Percentiles rank a stretch among this genome's conserved stretches.
phyloP scores from a whole-genome alignment of 495 filamentous ascomycete species.

The Penicillium alfredii region DNA sequence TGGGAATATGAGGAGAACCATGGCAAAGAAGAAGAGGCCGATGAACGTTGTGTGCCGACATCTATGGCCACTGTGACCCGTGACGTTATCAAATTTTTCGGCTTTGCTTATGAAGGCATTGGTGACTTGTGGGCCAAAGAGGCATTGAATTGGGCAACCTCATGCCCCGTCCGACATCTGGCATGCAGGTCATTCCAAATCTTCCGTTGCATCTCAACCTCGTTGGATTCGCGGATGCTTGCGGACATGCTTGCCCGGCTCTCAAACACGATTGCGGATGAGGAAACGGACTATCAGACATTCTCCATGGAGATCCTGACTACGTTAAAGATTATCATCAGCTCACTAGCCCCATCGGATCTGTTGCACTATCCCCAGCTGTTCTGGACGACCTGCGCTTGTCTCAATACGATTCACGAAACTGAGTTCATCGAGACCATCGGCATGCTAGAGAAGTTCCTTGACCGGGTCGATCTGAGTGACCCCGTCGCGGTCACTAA shows the following conservation, averaged over 20 bases:
- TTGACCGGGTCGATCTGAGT: slow-evolving; percentile 76
- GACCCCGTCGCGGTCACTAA: slow-evolving; percentile 59
- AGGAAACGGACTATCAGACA: slow-evolving; percentile 83
- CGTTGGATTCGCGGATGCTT: slow-evolving; percentile 86
- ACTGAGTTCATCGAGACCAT: slow-evolving; percentile 87
- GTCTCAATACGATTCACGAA: slow-evolving; percentile 91
- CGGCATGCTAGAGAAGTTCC: slow-evolving; percentile 82
- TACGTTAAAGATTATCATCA: slow-evolving; percentile 83
- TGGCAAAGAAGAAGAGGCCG: slow-evolving; percentile 59
- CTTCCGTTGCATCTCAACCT: slow-evolving; percentile 86
- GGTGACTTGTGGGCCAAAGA: slow-evolving; percentile 85
- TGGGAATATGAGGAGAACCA: slow-evolving; percentile 94
- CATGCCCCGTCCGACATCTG: slow-evolving; percentile 90
- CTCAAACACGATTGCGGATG: slow-evolving; percentile 93
- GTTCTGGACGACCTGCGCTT: slow-evolving; percentile 97
- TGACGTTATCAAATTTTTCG: slow-evolving; percentile 78
- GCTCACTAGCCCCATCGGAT: slow-evolving; percentile 70
- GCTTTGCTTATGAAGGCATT: slow-evolving; percentile 76
- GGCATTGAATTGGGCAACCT: slow-evolving; percentile 90
- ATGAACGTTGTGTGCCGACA: slow-evolving; percentile 72
- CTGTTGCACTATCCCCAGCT: slow-evolving; percentile 84
- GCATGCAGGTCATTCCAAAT: slow-evolving; percentile 97
- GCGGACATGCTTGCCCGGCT: slow-evolving; percentile 91
- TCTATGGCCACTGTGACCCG: slow-evolving; percentile 79
- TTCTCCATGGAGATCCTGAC: slow-evolving; percentile 98